Conservation (phyloP, 371 early-diverging fungal species). For the Mortierella sp. region DNA sequence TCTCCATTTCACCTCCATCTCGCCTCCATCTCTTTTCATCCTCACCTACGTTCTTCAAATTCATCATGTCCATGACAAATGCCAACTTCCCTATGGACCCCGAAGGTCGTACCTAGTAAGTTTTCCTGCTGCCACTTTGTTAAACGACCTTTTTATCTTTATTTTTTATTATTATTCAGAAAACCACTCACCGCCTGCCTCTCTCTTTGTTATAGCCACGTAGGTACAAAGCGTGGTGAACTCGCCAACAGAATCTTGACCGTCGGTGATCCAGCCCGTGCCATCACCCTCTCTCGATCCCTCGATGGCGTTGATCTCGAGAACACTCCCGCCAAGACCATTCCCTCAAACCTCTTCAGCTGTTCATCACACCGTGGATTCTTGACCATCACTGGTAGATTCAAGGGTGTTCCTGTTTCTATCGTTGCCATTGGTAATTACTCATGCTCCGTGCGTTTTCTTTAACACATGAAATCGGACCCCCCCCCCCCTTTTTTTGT, state of each 20-base stretch:
- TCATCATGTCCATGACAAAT: constrained; percentile 63
- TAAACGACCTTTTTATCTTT: too few species aligned
- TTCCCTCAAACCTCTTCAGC: constrained; percentile 64
- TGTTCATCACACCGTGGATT: constrained; percentile 85
- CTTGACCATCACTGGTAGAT: constrained; percentile 92
- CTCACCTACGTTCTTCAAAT: neutral
- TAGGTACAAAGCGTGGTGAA: constrained; percentile 84
- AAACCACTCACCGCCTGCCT: neutral
- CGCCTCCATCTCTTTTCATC: constrained; percentile 10
- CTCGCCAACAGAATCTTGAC: constrained; percentile 93
- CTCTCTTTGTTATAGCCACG: constrained; percentile 63
- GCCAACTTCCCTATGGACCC: constrained; percentile 89
- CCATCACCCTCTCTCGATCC: constrained; percentile 72
- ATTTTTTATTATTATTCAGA: too few species aligned
- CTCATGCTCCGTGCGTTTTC: neutral
- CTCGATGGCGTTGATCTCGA: constrained; percentile 71
- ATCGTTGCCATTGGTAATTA: constrained; percentile 90
- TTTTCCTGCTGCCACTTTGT: neutral
- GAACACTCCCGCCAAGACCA: constrained; percentile 57
- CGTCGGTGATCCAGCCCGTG: constrained; percentile 92
- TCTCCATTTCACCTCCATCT: constrained; percentile 13
- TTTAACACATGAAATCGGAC: neutral
- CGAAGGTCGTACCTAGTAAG: constrained; percentile 84
- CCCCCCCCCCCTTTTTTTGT: neutral
- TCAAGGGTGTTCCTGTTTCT: constrained; percentile 81